Evolutionary conservation across 495 filamentous ascomycete species (phyloP), one percentile per base, ranked within the genome.

Genomic region (Penicillium turbatum): DNA sequence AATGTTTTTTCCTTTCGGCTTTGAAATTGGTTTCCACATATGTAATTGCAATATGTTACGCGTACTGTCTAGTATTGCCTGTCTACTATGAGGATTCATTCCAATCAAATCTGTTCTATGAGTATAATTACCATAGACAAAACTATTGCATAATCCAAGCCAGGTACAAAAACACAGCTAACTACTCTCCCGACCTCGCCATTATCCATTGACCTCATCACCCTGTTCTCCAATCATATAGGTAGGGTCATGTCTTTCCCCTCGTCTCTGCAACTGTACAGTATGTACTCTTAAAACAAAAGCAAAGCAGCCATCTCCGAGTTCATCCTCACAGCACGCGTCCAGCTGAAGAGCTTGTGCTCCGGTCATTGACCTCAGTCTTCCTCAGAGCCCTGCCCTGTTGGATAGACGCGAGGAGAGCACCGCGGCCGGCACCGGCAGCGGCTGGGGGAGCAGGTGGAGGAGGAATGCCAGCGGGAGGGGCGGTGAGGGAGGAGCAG

Each of bases 351-450:
- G 78, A 69, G 47, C 85, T 81, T 42, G 55, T 68, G 72, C 91
- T 97, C 69, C 83, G 83, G 66, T 97, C 91, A 61, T 88, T 90
- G 17, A 91, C 96, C 69, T 86, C 76, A 32, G 87, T 86, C 75
- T 95, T 95, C 75, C 72, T 87, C 57, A 97, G 74, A 12, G 82
- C 72, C 66, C 68, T 91, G 44, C 91, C 90, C 52, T 81, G 75
- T 63, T 89, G 85, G 54, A 97, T 95, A 57, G 92, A 84, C 40
- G 83, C 85, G 53, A 97, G 65, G 53, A 97, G 75, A 11, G 79
- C 89, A 26, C 84, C 70, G 17, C 82, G 72, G 42, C 72, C 75
- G 38, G 71, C 41, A 68, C 67, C 34, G 73, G 72, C 51, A 70
- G 69, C 15, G 72, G 73, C 40, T 19, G 51, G 51, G 26, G 72